A percentile compares a stretch with the other conserved stretches of the same genome.
These are phyloP conservation scores for Funneliformis caledonium DNA, from an alignment of 371 early-diverging fungal genomes.

Conservation along the genomic window DNA sequence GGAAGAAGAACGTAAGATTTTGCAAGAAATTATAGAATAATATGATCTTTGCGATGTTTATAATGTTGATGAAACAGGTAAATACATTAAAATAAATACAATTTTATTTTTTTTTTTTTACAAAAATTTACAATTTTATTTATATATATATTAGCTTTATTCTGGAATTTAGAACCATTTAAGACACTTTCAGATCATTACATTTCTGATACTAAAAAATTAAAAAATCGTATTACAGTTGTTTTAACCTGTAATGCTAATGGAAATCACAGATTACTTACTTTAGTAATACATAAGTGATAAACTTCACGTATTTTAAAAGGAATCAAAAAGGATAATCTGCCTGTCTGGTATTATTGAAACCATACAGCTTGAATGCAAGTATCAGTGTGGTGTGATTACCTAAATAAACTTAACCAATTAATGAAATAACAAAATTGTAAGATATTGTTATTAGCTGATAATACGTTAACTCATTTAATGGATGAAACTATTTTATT, in stretches of 20 bases:
- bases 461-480: no score
- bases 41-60: conserved; percentile 5
- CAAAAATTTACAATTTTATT: no score
- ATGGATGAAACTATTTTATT: no score
- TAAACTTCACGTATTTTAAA: not conserved
- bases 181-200: not conserved
- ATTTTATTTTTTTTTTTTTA: no score
- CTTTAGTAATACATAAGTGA: conserved; percentile 9
- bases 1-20: not conserved
- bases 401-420: no score
- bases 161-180: not conserved
- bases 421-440: not conserved
- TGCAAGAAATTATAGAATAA: not conserved
- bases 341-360: conserved; percentile 3
- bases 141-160: not conserved
- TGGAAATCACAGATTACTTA: not conserved
- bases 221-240: not conserved
- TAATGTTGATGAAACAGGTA: conserved; percentile 20
- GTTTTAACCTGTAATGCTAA: not conserved
- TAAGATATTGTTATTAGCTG: no score
- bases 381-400: not conserved
- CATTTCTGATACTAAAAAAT: not conserved
- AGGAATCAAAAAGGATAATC: no score
- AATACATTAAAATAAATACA: not conserved
- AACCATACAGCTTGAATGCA: conserved; percentile 6